Percentiles rank a stretch among this genome's conserved stretches.
phyloP scores from a whole-genome alignment of 2,329 filamentous ascomycete species.

The Colletotrichum sp. region DNA sequence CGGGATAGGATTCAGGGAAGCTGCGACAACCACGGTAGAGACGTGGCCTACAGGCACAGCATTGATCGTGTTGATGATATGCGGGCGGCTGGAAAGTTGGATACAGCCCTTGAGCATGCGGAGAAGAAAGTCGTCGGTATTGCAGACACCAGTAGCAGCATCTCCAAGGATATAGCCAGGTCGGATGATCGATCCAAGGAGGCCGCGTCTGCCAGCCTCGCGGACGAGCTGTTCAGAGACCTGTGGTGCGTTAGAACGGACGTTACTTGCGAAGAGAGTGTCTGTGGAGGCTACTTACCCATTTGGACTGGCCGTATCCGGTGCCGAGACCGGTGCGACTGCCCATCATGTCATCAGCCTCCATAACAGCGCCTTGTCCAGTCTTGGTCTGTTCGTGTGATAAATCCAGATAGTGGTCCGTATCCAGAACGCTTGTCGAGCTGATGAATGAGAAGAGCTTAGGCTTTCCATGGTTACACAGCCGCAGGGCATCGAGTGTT shows the following conservation, averaged over 20 bases:
- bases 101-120: slow-evolving; percentile 87
- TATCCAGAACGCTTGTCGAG: slow-evolving; percentile 84
- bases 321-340: slow-evolving; percentile 79
- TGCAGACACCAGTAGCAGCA: slow-evolving; percentile 70
- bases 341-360: slow-evolving; percentile 75
- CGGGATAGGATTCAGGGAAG: slow-evolving; percentile 64
- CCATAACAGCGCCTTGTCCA: slow-evolving; percentile 70
- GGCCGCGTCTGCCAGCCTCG: slow-evolving; percentile 78
- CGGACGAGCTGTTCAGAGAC: slow-evolving; percentile 69
- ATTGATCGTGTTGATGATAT: slow-evolving; percentile 86
- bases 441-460: slow-evolving; percentile 85
- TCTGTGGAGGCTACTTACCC: slow-evolving; percentile 43
- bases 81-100: slow-evolving; percentile 72
- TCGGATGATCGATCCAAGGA: slow-evolving; percentile 77
- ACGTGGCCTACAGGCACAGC: slow-evolving; percentile 88
- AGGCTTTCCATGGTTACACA: slow-evolving; percentile 78
- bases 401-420: slow-evolving; percentile 77
- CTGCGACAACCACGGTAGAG: slow-evolving; percentile 76
- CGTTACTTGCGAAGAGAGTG: neutral
- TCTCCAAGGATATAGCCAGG: slow-evolving; percentile 88
- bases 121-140: slow-evolving; percentile 90
- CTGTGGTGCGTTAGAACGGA: neutral
- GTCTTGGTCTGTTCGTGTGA: slow-evolving; percentile 50
- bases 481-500: slow-evolving; percentile 75
- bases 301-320: slow-evolving; percentile 92